Conservation (phyloP, 2,329 filamentous ascomycete genomes). For the Penicillium thymicola region DNA sequence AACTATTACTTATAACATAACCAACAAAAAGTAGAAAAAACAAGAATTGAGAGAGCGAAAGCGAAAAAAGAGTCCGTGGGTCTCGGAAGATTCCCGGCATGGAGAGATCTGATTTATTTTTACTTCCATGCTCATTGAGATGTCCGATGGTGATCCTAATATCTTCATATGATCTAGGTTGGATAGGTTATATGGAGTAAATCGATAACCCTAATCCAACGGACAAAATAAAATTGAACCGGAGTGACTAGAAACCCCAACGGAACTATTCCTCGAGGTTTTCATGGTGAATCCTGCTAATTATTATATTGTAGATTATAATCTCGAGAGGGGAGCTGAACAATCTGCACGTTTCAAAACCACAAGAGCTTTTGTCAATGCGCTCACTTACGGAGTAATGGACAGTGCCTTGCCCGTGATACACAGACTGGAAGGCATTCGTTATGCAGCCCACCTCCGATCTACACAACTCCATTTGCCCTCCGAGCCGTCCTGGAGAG, state of each 20-base stretch:
- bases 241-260: not conserved
- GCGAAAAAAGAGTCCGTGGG: not conserved
- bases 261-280: not conserved
- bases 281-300: not conserved
- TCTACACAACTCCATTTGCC: constrained; percentile 2
- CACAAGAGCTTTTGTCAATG: not conserved
- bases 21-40: not conserved
- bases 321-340: not conserved
- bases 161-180: not conserved
- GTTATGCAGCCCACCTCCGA: not conserved
- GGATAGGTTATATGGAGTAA: not conserved
- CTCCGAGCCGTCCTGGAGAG: constrained; percentile 13
- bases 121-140: not conserved
- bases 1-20: not conserved
- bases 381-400: not conserved
- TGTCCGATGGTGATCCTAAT: constrained; percentile 5
- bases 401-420: not conserved
- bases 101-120: constrained; percentile 3
- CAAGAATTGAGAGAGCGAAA: not conserved
- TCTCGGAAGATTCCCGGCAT: not conserved
- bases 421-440: not conserved
- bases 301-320: not conserved
- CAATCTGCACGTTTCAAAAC: not conserved
- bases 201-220: not conserved
- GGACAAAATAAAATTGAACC: constrained; percentile 3